A percentile compares a stretch with the other conserved stretches of the same genome.
phyloP scores from a whole-genome alignment of 2,329 filamentous ascomycete genomes.

The Camptophora hylomeconis region DNA sequence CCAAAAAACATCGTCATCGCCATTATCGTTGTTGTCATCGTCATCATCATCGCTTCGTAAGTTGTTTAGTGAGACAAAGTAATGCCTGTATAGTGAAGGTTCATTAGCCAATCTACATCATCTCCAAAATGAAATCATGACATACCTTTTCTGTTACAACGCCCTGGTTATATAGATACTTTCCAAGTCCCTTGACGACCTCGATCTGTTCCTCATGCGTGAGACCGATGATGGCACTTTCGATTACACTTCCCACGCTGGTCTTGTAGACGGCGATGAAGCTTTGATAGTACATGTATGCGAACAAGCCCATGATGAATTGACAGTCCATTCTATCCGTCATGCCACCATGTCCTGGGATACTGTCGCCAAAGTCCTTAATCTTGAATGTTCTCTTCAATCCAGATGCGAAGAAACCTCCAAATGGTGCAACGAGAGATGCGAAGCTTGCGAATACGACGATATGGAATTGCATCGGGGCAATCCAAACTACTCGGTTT shows the following conservation, averaged over 20 bases:
- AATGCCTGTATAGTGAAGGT: too few species aligned
- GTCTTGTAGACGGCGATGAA: conserved; percentile 87
- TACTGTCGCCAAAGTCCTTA: conserved; percentile 98
- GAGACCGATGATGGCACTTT: conserved; percentile 82
- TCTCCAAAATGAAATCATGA: too few species aligned
- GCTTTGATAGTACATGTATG: conserved; percentile 96
- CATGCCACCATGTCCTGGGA: conserved; percentile 93
- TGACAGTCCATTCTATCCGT: conserved; percentile 99
- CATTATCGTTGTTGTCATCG: too few species aligned
- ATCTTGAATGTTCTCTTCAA: conserved; percentile 99
- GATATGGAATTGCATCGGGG: conserved; percentile 89
- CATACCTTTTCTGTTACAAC: conserved; percentile 41
- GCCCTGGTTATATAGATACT: conserved; percentile 53
- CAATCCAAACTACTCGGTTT: conserved; percentile 59
- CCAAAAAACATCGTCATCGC: too few species aligned
- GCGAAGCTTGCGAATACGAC: conserved; percentile 84
- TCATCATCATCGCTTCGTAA: too few species aligned
- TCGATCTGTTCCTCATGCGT: conserved; percentile 81
- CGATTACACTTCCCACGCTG: conserved; percentile 74
- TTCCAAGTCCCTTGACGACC: conserved; percentile 48
- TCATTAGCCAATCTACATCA: too few species aligned
- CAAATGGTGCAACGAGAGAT: conserved; percentile 91
- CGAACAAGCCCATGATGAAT: conserved; percentile 99
- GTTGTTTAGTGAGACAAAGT: too few species aligned
- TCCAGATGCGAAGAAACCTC: conserved; percentile 94